These are phyloP conservation scores for Gossypium bickii DNA, from an alignment of 345 rosid genomes.

Conservation along the genomic window DNA sequence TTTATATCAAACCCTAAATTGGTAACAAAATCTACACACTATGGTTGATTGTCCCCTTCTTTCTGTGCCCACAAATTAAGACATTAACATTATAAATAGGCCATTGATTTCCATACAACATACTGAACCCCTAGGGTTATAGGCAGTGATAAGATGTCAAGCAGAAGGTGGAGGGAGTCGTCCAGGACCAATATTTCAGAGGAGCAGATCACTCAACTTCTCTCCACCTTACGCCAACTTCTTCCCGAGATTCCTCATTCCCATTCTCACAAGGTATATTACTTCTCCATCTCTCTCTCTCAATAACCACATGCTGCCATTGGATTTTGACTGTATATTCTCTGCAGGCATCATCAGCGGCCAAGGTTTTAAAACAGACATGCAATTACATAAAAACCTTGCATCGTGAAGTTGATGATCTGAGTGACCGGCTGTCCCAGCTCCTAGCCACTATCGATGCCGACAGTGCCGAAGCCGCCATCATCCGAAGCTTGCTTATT, in stretches of 20 bases:
- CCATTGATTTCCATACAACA: background rate
- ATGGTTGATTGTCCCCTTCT: no score
- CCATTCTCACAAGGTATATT: conserved; percentile 69
- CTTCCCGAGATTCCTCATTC: conserved; percentile 84
- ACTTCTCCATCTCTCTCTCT: background rate
- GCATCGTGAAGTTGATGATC: conserved; percentile 81
- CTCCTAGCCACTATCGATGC: conserved; percentile 73
- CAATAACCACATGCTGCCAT: background rate
- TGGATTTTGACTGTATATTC: background rate
- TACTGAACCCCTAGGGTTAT: background rate
- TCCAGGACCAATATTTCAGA: conserved; percentile 54
- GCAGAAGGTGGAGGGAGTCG: conserved; percentile 82
- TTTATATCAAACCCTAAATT: background rate
- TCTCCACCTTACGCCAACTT: conserved; percentile 75
- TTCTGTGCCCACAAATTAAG: no score
- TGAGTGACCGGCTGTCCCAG: conserved; percentile 84
- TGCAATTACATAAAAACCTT: conserved; percentile 84
- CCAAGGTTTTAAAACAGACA: conserved; percentile 88
- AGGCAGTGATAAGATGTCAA: conserved; percentile 44
- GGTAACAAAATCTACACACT: background rate
- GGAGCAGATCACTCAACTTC: conserved; percentile 83
- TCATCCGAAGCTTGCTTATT: conserved; percentile 80
- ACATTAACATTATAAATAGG: background rate
- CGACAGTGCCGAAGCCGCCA: conserved; percentile 87
- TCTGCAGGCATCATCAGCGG: conserved; percentile 70